Base-by-base conservation (phyloP, 305 asterid genomes). In the Fraxinus xanthoxyloides region DNA sequence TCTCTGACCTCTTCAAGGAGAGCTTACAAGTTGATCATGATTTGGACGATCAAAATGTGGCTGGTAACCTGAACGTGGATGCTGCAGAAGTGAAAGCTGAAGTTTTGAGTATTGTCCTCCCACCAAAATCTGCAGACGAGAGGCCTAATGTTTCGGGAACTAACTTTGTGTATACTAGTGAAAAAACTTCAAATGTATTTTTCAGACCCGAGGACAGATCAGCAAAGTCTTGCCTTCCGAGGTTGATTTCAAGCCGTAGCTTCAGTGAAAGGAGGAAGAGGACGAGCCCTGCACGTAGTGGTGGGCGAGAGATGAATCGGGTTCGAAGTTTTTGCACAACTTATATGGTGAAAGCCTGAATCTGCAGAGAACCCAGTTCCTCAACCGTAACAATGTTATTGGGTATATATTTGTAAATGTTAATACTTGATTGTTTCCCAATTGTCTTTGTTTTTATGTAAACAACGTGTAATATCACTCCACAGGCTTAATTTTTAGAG, bases 201-300 rank as follows among this genome's bases (percentile, higher is more conserved):
- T 4, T 51, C 17, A 77, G 46, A 76, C 78, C 17, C 4, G 59
- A 46, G 26, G 73, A 78, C 75, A 82, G 70, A 81, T 69, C 86
- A 30, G 31, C 17, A 5, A 86, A 77, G 79, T 63, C 84, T 80
- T 87, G 92, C 79, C 86, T 89, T 73, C 91, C 91, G 13, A 85
- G 85, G 85, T 21, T 89, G 80, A 86, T 67, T 34, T 87, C 86
- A 10, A 77, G 79, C 77, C 87, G 84, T 28, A 84, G 88, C 87
- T 82, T 82, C 32, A 84, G 85, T 34, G 89, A 81, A 43, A 81
- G 84, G 79, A 84, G 79, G 87, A 87, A 82, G 82, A 80, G 80
- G 72, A 54, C 24, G 32, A 87, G 81, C 81, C 85, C 86, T n/a
- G 72, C 73, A 15, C 46, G 38, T 59, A 51, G 56, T 10, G 21